Base-by-base conservation (phyloP, 306 rosid species). In the Crotalaria pallida region DNA sequence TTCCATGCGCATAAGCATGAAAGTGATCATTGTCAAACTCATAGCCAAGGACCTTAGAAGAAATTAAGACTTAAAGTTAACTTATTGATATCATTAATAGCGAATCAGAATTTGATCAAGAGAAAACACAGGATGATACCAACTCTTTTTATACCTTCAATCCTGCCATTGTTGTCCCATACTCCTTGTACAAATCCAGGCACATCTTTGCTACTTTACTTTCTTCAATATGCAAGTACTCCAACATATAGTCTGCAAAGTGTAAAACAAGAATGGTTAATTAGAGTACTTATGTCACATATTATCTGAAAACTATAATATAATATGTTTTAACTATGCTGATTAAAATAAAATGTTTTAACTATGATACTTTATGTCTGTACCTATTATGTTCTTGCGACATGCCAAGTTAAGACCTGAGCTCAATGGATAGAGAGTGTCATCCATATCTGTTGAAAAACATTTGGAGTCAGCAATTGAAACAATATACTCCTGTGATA, bases 101-200 rank as follows among this genome's bases (percentile, higher is more conserved):
- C 49, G 57, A 69, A 75, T 62, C 16, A 16, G 18, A 27, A 51
- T 57, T 70, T 44, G 22, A 52, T 41, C 10, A 51, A 58, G 61
- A 27, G 16, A 56, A 65, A 62, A 73, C 5, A 11, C 6, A 52
- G 8, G 16, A 23, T 19, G 71, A 55, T 45, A 21, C 26, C 21
- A 63, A 58, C 22, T 5, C 8, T 75, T 12, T 13, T 5, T 41
- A 41, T 79, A 89, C 98, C 89, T 89, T 89, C 1, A 92, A 68
- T 69, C 98, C 96, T 10, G 98, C 96, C 98, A 92, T 87, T 41
- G 96, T 92, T 63, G 98, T 92, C 38, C 98, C 98, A 26, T 86
- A 58, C 79, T 89, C 90, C 38, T 59, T 40, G 51, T 92, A 89
- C 78, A 92, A 68, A 36, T 89, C 90, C 40, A 89, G 61, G 76